Conservation (phyloP, 805 yeast species). For the Candida sphagnicola region DNA sequence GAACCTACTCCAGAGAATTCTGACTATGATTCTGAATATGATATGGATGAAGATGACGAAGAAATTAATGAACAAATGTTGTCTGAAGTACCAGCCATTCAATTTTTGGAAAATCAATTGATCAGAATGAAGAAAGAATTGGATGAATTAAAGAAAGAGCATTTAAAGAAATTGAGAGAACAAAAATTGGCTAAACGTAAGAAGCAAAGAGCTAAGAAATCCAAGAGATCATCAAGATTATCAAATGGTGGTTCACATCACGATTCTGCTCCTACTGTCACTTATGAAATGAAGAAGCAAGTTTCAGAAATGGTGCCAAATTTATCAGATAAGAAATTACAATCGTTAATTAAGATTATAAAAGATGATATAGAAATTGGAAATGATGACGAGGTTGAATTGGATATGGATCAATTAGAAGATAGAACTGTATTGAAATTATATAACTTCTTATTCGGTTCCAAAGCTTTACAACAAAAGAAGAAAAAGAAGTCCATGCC, state of each 20-base stretch:
- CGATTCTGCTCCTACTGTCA: constrained; percentile 42
- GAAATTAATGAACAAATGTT: constrained; percentile 51
- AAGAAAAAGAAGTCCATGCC: constrained; percentile 26
- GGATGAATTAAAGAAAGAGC: constrained; percentile 75
- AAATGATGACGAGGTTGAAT: constrained; percentile 88
- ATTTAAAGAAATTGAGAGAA: constrained; percentile 60
- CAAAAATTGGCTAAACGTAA: constrained; percentile 54
- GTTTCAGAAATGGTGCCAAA: constrained; percentile 81
- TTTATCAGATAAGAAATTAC: constrained; percentile 73
- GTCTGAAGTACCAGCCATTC: constrained; percentile 84
- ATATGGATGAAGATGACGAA: constrained; percentile 51
- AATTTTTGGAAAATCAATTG: constrained; percentile 82
- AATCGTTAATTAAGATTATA: constrained; percentile 79
- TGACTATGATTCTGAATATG: constrained; percentile 23
- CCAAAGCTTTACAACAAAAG: constrained; percentile 43
- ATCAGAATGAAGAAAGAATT: constrained; percentile 82
- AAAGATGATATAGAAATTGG: constrained; percentile 55
- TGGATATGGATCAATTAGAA: constrained; percentile 91
- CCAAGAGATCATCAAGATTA: constrained; percentile 21
- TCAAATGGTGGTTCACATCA: constrained; percentile 5
- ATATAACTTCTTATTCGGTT: constrained; percentile 69
- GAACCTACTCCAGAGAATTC: constrained; percentile 57
- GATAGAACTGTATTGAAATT: constrained; percentile 77
- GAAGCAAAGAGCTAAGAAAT: constrained; percentile 37
- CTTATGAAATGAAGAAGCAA: constrained; percentile 96